Evolutionary conservation across 2,329 filamentous ascomycete genomes (phyloP).

Genomic region (Fusarium oxysporum): DNA sequence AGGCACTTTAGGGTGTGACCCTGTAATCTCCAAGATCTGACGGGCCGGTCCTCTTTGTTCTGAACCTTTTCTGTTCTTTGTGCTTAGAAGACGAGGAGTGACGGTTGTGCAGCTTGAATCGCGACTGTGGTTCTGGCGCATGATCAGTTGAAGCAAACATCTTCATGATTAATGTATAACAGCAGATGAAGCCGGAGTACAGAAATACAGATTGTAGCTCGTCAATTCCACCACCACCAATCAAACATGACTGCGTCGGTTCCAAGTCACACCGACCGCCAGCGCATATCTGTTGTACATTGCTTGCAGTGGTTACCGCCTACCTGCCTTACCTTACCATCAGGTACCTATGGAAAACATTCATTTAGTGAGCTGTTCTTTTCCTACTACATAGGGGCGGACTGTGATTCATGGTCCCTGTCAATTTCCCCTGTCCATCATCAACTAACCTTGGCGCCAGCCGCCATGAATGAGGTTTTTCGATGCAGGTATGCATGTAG

Average conservation of each 20-base stretch:
- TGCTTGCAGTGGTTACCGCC: not conserved
- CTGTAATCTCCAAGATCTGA: slow-evolving; percentile 44
- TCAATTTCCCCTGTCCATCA: slow-evolving; percentile 10
- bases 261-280: slow-evolving; percentile 21
- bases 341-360: not conserved
- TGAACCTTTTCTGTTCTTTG: slow-evolving; percentile 8
- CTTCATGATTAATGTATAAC: not conserved
- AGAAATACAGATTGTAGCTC: not conserved
- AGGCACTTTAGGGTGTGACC: slow-evolving; percentile 36
- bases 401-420: slow-evolving; percentile 7
- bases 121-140: not conserved
- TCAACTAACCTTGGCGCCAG: slow-evolving; percentile 18
- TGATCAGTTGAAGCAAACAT: slow-evolving; percentile 15
- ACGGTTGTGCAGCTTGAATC: slow-evolving; percentile 7
- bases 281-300: slow-evolving; percentile 33
- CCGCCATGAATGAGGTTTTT: slow-evolving; percentile 11
- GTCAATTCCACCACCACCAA: not conserved
- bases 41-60: slow-evolving; percentile 19
- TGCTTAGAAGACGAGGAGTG: slow-evolving; percentile 23
- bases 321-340: not conserved
- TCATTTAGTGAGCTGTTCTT: not conserved
- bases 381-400: not conserved
- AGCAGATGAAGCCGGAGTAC: slow-evolving; percentile 7
- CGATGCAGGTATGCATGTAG: slow-evolving; percentile 30
- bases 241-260: not conserved